A percentile compares a stretch with the other conserved stretches of the same genome.
These are phyloP conservation scores for Candida railenensis DNA, from an alignment of 805 yeast genomes.

Conservation along the genomic window DNA sequence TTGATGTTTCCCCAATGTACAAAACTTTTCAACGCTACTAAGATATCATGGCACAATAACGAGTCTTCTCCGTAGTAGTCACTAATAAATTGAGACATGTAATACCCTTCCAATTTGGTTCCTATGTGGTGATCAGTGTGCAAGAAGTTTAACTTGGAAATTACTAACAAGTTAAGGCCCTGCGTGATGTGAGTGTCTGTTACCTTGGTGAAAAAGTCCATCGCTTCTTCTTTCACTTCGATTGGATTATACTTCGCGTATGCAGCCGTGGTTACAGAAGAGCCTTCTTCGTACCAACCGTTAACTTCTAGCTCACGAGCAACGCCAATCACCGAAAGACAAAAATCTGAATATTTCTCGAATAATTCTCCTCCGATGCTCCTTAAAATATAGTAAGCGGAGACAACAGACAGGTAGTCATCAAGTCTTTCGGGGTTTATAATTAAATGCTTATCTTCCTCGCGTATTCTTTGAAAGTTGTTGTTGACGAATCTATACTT, in stretches of 20 bases:
- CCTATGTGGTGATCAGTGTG: constrained; percentile 58
- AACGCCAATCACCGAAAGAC: constrained; percentile 47
- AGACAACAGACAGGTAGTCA: constrained; percentile 36
- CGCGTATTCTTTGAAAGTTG: constrained; percentile 46
- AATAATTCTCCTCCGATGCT: constrained; percentile 38
- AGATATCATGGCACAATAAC: constrained; percentile 39
- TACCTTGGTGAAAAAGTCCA: constrained; percentile 29
- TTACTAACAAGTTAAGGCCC: constrained; percentile 44
- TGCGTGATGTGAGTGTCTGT: constrained; percentile 33
- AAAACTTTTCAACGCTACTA: constrained; percentile 48
- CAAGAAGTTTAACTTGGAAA: constrained; percentile 50
- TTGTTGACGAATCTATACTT: constrained; percentile 49
- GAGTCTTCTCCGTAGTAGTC: constrained; percentile 41
- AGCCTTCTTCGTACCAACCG: constrained; percentile 48
- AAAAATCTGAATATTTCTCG: constrained; percentile 36
- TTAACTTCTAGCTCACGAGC: constrained; percentile 49
- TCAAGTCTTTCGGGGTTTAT: constrained; percentile 30
- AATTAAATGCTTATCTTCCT: constrained; percentile 48
- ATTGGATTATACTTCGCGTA: constrained; percentile 32
- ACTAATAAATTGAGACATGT: constrained; percentile 36
- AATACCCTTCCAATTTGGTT: constrained; percentile 47
- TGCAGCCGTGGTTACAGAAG: constrained; percentile 36
- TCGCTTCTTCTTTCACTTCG: constrained; percentile 27
- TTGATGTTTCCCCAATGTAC: constrained; percentile 56
- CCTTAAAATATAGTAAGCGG: constrained; percentile 43